Evolutionary conservation across 345 rosid species (phyloP), one percentile per base, ranked within the genome.

Genomic region (Rhizophora mangle): DNA sequence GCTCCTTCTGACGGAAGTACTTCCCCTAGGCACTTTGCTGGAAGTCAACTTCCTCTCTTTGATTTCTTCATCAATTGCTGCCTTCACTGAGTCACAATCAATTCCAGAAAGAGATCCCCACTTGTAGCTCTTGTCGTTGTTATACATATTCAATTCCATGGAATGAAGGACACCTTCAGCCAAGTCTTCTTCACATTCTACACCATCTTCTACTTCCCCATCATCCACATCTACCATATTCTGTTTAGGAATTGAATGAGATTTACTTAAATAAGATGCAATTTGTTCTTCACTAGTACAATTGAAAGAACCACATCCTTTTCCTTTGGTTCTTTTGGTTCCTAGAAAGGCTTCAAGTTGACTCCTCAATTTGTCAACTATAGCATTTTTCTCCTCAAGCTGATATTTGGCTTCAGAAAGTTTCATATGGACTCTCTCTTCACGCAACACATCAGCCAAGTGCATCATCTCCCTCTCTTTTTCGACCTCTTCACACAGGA

Each of bases 151-250:
- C 73, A 92, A 76, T 74, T 95, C 96, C 79, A 87, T 86, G 36
- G 93, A 92, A 72, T 90, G 92, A 63, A 90, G 89, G 70, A 92
- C 98, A 62, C 96, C 89, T 78, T 92, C 99, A 0, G 82, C 89
- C 0, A 96, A 88, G 31, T 82, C 93, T 63, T 88, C 87, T 30
- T 79, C 88, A 47, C 78, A 65, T 72, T 82, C 88, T 3, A 78
- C 67, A 24, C 67, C 88, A 46, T 90, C 85, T 53, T 86, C 94
- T 16, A 86, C 86, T 79, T 85, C 97, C 65, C 93, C 98, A 55
- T 76, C 82, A 27, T 78, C 81, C 16, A 81, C 88, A 55, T 79
- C 71, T 31, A 55, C 84, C 53, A 85, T 89, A 6, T 70, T 64
- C 69, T 74, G 79, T 73, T 78, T 80, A 21, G 84, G 71, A 46